Percentiles rank a stretch among this genome's conserved stretches.
phyloP scores from a whole-genome alignment of 306 rosid genomes.

The Hylodesmum podocarpum region DNA sequence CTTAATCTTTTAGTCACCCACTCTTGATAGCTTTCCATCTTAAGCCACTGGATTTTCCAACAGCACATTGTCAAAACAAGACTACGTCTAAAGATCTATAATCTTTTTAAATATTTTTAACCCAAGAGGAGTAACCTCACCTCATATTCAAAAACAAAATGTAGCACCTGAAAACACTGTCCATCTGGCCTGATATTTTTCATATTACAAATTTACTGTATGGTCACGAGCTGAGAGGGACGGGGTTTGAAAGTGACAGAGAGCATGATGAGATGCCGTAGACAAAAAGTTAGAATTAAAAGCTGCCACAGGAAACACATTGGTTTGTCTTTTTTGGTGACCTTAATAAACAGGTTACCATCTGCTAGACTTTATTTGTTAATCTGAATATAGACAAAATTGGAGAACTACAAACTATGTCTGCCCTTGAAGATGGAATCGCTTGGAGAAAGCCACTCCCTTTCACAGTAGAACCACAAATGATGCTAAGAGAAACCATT shows the following conservation, averaged over 20 bases:
- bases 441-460: conserved; percentile 30
- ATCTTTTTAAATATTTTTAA: conserved; percentile 26
- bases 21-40: conserved; percentile 56
- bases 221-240: background rate
- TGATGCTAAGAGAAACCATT: conserved; percentile 67
- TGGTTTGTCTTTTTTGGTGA: conserved; percentile 42
- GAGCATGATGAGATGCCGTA: conserved; percentile 21
- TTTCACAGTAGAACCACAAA: conserved; percentile 42
- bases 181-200: background rate
- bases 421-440: conserved; percentile 37
- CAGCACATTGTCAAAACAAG: conserved; percentile 51
- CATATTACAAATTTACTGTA: background rate
- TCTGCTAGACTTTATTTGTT: conserved; percentile 24
- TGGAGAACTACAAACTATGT: conserved; percentile 29
- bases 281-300: conserved; percentile 33
- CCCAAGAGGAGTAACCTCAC: conserved; percentile 16
- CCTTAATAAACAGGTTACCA: conserved; percentile 34
- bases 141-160: conserved; percentile 9
- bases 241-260: conserved; percentile 8
- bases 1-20: conserved; percentile 26
- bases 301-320: conserved; percentile 33
- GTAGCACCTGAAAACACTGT: background rate
- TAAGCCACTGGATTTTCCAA: conserved; percentile 57
- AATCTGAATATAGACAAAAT: conserved; percentile 34
- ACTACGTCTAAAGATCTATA: conserved; percentile 13